Evolutionary conservation across 2,329 filamentous ascomycete genomes (phyloP).

Genomic region (Botrytis medusae): DNA sequence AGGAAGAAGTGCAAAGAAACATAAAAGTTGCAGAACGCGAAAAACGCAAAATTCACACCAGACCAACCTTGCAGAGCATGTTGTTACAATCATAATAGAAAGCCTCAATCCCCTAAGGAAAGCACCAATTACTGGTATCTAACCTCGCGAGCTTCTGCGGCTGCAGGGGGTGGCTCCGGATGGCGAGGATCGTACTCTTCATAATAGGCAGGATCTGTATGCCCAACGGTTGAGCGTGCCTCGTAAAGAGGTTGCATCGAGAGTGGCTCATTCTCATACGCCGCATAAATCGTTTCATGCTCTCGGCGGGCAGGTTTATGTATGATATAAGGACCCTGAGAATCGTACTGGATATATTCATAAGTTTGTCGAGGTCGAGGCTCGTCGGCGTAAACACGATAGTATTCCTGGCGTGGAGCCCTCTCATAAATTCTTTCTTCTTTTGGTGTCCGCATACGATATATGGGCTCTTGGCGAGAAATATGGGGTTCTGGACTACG

Average conservation of each 20-base stretch:
- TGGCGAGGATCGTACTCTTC: constrained; percentile 50
- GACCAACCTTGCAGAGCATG: constrained; percentile 15
- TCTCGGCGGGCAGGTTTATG: constrained; percentile 44
- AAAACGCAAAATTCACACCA: constrained; percentile 10
- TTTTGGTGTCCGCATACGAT: constrained; percentile 36
- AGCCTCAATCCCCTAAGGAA: not conserved
- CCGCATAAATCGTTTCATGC: constrained; percentile 37
- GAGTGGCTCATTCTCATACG: constrained; percentile 36
- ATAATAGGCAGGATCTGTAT: constrained; percentile 36
- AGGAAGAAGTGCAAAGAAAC: not conserved
- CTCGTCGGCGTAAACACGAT: constrained; percentile 40
- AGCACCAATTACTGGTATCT: constrained; percentile 32
- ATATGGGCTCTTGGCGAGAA: constrained; percentile 35
- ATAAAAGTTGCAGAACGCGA: not conserved
- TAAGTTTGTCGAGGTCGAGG: constrained; percentile 38
- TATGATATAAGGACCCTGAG: constrained; percentile 49
- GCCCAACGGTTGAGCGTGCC: constrained; percentile 28
- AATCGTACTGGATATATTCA: constrained; percentile 50
- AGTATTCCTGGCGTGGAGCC: constrained; percentile 40
- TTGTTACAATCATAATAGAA: constrained; percentile 1
- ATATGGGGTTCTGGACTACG: constrained; percentile 36
- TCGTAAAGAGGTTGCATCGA: constrained; percentile 36
- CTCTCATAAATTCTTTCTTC: constrained; percentile 39
- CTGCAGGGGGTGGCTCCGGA: constrained; percentile 37
- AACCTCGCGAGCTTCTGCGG: constrained; percentile 30